Base-by-base conservation (phyloP, 2,329 filamentous ascomycete genomes). In the Tolypocladium cylindrosporum region DNA sequence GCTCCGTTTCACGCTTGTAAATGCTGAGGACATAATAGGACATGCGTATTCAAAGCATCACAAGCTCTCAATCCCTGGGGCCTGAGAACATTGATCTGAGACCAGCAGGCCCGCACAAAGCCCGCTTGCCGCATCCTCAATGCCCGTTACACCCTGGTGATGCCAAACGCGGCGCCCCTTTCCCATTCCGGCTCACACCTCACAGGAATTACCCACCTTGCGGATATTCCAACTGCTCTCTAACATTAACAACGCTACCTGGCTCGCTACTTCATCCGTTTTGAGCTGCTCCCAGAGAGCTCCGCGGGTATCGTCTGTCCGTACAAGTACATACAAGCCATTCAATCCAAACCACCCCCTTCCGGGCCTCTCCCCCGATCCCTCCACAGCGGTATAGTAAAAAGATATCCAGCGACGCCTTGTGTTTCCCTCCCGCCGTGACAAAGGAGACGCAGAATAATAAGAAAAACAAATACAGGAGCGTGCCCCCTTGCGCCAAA, bases 301-400 rank as follows among this genome's bases (percentile, higher is more conserved):
- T 43, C 57, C 57, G 40, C 48, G 59, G 59, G 57, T 61, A 61
- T 61, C 57, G 55, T 59, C 48, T 27, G 9, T 34, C 45, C 27
- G 9, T 51, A 51, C 41, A 59, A 59, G 31, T 57, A 59, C 55
- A 61, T 14, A 36, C 48, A 34, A n/a, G 48, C 45, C 48, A 34
- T 36, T 13, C 48, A n/a, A 51, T 34, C 48, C 48, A 36, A 51
- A 31, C 41, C 41, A 52, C 57, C 37, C 40, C 40, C 54, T 54
- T 58, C 50, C 50, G 36, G 13, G 31, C 51, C 36, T 4, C 5
- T 48, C 37, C 13, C 31, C 10, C 2, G 40, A 6, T 21, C 21
- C 43, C 39, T 54, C 37, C 53, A 13, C 39, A 31, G 53, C 37
- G 37, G 24, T 54, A 42, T 51, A 51, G 27, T 51, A n/a, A 36